Evolutionary conservation across 208 protist species (phyloP).

Genomic region (Porcisia deanei): DNA sequence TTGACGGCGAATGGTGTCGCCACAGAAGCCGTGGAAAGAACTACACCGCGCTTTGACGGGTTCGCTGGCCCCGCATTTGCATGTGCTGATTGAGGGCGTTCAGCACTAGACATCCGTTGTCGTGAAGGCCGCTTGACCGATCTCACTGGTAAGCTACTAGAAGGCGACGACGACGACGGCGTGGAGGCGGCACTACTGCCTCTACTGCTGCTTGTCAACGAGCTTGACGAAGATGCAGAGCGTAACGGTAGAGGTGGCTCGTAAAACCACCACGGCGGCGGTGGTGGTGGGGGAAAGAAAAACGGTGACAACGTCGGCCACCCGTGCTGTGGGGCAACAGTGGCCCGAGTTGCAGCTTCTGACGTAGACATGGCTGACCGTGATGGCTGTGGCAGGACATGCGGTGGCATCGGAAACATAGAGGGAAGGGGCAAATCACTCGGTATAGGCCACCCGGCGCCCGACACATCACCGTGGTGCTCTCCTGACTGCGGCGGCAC

Average conservation of each 20-base stretch:
- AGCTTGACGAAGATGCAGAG: neutral
- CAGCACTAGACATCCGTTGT: neutral
- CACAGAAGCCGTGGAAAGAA: neutral
- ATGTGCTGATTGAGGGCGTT: neutral
- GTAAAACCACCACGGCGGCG: conserved; percentile 27
- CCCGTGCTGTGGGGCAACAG: neutral
- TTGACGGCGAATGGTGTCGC: conserved; percentile 1
- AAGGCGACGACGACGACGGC: neutral
- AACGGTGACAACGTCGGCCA: neutral
- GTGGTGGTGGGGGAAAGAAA: conserved; percentile 22
- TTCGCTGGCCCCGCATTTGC: neutral
- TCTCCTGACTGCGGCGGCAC: neutral
- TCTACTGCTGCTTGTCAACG: conserved; percentile 1
- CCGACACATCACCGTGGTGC: neutral
- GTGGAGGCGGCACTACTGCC: neutral
- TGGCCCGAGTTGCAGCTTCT: neutral
- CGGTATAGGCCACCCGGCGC: conserved; percentile 47
- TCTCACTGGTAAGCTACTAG: neutral
- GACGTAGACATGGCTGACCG: neutral
- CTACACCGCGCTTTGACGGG: neutral
- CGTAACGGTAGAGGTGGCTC: neutral
- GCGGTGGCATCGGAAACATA: conserved; percentile 57
- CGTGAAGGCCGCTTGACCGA: neutral
- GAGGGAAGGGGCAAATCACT: conserved; percentile 68
- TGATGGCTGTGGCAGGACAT: conserved; percentile 19